Percentiles rank a stretch among this genome's conserved stretches.
These are phyloP conservation scores for Colletotrichum eleusines DNA, from an alignment of 2,329 filamentous ascomycete species.

Conservation along the genomic window DNA sequence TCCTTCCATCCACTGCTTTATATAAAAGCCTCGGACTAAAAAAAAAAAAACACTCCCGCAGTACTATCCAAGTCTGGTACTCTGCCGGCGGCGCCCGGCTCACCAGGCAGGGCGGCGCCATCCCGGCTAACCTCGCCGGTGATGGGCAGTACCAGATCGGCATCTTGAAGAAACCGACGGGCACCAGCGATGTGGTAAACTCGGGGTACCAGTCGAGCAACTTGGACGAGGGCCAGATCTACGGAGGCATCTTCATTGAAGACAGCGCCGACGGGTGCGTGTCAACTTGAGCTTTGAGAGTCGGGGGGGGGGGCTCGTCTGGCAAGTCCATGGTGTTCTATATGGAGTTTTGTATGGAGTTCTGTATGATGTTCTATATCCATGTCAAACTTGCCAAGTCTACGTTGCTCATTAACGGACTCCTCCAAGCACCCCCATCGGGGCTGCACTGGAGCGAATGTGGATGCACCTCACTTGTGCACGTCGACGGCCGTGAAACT, in stretches of 20 bases:
- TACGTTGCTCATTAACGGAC: not conserved
- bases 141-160: conserved; percentile 61
- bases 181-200: conserved; percentile 63
- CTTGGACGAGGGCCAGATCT: conserved; percentile 63
- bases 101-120: conserved; percentile 9
- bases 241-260: conserved; percentile 64
- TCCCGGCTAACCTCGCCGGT: conserved; percentile 28
- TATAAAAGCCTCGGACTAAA: not conserved
- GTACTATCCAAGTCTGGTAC: conserved; percentile 43
- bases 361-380: not conserved
- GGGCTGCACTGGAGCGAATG: not conserved
- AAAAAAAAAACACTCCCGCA: not conserved
- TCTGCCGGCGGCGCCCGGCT: conserved; percentile 35
- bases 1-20: not conserved
- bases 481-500: conserved; percentile 39
- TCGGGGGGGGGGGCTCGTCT: not conserved
- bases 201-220: conserved; percentile 60
- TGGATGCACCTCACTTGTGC: not conserved
- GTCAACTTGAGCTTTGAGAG: conserved; percentile 49
- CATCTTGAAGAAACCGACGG: conserved; percentile 68
- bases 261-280: conserved; percentile 57
- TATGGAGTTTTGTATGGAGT: no score
- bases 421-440: not conserved
- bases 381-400: not conserved
- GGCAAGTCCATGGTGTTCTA: not conserved